Percentiles rank a stretch among this genome's conserved stretches.
phyloP scores from a whole-genome alignment of 83 land plant species.

The Thuja plicata region DNA sequence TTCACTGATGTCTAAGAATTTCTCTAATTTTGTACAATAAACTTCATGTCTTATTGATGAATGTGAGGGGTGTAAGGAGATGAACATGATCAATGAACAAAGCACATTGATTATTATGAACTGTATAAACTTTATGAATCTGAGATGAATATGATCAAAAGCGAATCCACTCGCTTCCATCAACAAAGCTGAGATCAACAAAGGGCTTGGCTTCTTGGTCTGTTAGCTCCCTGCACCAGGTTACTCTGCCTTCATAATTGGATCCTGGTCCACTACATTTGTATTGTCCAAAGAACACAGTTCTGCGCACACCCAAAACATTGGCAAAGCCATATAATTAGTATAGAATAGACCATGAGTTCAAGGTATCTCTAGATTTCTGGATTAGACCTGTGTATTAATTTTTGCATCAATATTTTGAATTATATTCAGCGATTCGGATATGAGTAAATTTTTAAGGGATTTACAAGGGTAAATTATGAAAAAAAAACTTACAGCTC shows the following conservation, averaged over 20 bases:
- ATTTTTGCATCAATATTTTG: too few relatives aligned
- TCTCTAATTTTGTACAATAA: too few relatives aligned
- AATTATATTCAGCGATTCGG: background rate
- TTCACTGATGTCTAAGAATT: too few relatives aligned
- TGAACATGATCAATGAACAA: background rate
- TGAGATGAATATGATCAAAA: constrained; percentile 19
- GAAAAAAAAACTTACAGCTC: constrained; percentile 49
- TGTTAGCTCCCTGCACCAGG: constrained; percentile 84
- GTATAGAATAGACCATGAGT: too few relatives aligned
- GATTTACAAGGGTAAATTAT: background rate
- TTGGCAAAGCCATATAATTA: background rate
- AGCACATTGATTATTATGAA: too few relatives aligned
- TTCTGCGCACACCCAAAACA: constrained; percentile 51
- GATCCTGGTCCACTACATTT: constrained; percentile 93
- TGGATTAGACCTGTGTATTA: too few relatives aligned
- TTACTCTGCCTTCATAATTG: constrained; percentile 57
- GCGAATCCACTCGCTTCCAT: constrained; percentile 78
- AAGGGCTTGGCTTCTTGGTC: constrained; percentile 83
- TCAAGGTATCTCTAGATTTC: too few relatives aligned
- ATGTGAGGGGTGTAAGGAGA: background rate
- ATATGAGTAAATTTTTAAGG: background rate
- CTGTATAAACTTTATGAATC: too few relatives aligned
- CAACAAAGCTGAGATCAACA: constrained; percentile 63
- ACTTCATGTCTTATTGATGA: background rate
- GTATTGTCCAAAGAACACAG: constrained; percentile 93